Conservation (phyloP, 352 stramenopile species). For the Globisporangium canariense region DNA sequence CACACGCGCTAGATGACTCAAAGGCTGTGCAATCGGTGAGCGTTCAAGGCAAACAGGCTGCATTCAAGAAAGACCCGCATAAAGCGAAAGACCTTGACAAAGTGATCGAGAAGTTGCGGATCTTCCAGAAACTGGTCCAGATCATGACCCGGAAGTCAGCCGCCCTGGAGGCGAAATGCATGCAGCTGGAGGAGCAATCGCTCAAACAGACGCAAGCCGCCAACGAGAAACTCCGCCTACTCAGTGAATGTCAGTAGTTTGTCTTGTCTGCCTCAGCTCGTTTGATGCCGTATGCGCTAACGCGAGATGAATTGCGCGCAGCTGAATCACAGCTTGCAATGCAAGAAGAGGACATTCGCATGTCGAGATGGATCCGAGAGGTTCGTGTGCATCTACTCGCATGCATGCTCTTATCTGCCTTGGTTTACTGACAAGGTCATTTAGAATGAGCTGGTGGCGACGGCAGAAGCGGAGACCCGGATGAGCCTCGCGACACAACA, state of each 20-base stretch:
- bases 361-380: conserved; percentile 7
- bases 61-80: background rate
- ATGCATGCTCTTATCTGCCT: background rate
- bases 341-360: conserved; percentile 8
- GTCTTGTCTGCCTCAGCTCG: no score
- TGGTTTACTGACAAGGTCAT: background rate
- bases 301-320: background rate
- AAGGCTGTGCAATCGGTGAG: background rate
- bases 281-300: background rate
- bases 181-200: conserved; percentile 13
- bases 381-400: background rate
- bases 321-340: conserved; percentile 11
- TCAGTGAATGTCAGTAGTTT: conserved; percentile 5
- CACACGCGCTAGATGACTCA: background rate
- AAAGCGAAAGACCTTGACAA: conserved; percentile 9
- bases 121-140: conserved; percentile 14
- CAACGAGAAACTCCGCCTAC: background rate
- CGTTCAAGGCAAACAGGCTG: background rate
- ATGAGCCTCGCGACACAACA: conserved; percentile 3
- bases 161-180: conserved; percentile 10
- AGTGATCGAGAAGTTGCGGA: conserved; percentile 8
- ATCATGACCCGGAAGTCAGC: conserved; percentile 8
- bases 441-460: conserved; percentile 7
- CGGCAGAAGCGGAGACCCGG: conserved; percentile 3
- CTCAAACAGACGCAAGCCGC: conserved; percentile 3